These are phyloP conservation scores for Vaccinium darrowii DNA, from an alignment of 148 eudicot genomes.

Conservation along the genomic window DNA sequence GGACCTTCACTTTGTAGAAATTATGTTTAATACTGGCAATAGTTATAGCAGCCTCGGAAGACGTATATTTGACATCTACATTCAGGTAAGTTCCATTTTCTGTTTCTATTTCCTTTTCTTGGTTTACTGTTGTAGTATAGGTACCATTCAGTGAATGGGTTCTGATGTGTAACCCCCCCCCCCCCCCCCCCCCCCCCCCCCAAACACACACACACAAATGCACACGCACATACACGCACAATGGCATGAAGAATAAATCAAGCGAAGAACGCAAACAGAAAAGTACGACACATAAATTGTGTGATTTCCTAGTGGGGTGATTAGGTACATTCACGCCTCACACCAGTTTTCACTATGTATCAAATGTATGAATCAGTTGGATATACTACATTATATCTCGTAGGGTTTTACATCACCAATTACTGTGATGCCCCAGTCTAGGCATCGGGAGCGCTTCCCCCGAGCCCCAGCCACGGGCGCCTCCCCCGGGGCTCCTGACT, in stretches of 20 bases:
- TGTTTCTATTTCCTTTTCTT: neutral
- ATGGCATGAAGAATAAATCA: neutral
- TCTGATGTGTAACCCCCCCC: too few species aligned
- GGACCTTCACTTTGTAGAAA: constrained; percentile 39
- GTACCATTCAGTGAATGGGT: neutral
- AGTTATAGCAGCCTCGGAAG: constrained; percentile 35
- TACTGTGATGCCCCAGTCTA: neutral
- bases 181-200: too few species aligned
- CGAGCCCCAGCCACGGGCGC: too few species aligned
- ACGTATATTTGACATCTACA: constrained; percentile 25
- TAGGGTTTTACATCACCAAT: neutral
- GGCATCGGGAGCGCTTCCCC: neutral
- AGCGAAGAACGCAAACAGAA: neutral
- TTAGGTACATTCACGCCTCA: neutral
- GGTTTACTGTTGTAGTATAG: neutral
- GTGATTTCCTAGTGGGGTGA: too few species aligned
- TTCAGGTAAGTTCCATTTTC: constrained; percentile 2
- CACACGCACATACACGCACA: too few species aligned
- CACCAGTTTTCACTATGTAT: too few species aligned
- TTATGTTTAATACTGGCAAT: constrained; percentile 22
- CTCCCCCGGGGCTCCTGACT: too few species aligned
- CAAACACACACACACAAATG: neutral
- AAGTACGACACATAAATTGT: neutral
- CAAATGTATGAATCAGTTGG: neutral
- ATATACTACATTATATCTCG: neutral